Evolutionary conservation across 2,329 filamentous ascomycete species (phyloP).

Genomic region (Rhexocercosporidium sp.): DNA sequence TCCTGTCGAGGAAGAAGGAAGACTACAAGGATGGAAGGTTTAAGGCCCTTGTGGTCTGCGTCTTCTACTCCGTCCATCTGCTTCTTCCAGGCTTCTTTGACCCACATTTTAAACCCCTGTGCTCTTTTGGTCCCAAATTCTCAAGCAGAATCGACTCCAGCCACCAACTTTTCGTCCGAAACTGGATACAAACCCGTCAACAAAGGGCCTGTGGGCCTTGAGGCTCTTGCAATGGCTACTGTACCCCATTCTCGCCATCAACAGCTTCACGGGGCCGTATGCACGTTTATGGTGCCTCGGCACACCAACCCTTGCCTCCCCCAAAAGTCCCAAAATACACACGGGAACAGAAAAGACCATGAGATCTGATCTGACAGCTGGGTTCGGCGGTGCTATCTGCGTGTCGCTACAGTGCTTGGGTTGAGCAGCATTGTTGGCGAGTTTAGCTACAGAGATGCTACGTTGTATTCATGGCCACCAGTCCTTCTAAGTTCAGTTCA

Average conservation of each 20-base stretch:
- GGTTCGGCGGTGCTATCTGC: slow-evolving; percentile 19
- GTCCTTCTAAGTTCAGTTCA: background rate
- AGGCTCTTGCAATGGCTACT: slow-evolving; percentile 10
- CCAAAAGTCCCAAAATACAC: background rate
- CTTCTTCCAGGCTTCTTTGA: background rate
- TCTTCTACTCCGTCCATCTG: background rate
- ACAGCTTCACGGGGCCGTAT: background rate
- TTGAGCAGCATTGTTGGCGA: background rate
- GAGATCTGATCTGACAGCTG: slow-evolving; percentile 20
- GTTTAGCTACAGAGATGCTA: slow-evolving; percentile 24
- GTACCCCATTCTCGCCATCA: background rate
- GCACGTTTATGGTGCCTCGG: slow-evolving; percentile 1
- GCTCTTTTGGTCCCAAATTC: background rate
- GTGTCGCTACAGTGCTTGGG: background rate
- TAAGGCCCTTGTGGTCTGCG: background rate
- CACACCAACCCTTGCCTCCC: background rate
- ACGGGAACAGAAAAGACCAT: background rate
- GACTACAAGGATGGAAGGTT: background rate
- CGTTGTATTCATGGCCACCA: slow-evolving; percentile 24
- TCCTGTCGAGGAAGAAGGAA: too few species aligned
- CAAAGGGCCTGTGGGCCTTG: background rate
- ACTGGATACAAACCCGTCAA: slow-evolving; percentile 1
- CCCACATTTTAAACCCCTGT: background rate
- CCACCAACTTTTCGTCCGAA: background rate
- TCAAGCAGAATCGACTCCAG: background rate